Base-by-base conservation (phyloP, 169 alveolate species). In the Miamiensis avidus region DNA sequence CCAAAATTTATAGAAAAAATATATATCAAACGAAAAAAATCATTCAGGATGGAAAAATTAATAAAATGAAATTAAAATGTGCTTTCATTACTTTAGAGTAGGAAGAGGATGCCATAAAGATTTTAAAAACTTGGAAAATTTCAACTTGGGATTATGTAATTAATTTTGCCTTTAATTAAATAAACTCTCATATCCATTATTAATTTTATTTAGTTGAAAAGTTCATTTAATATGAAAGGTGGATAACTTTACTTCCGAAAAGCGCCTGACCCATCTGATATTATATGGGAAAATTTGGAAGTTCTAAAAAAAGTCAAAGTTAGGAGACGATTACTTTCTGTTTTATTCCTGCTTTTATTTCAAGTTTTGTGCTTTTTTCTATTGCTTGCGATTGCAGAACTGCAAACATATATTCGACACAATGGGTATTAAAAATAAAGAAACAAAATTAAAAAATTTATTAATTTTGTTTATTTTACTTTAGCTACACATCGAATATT, bases 251-350 rank as follows among this genome's bases (percentile, higher is more conserved):
- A 49, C 20, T 11, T 49, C 20, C 69, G 49, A 29, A 69, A 84
- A 72, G 84, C 89, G 6, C 89, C 89, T 28, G 89, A 85, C 15
- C 89, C 89, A 49, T 32, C 31, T 11, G 89, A 85, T 78, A 78
- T 85, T 32, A 85, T 74, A 29, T 85, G 89, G 89, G 76, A 85
- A 78, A 85, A 85, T 33, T 78, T 85, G 69, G 72, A 77, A 65
- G 33, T 77, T 15, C 34, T 73, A 20, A 78, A 85, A 28, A 85
- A 72, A 1, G 31, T 64, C 26, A 83, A 85, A 76, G 69, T 34
- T n/a, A 20, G 65, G 0, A 85, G 78, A 76, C 76, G 81, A n/a
- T 4, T 85, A 6, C 74, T 72, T 0, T 33, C 81, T 49, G 34
- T 85, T 32, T 76, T 77, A 11, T 49, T 49, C 4, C 69, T 49